phyloP scores from a whole-genome alignment of 2,329 filamentous ascomycete genomes.

The Ophiostoma populinum region DNA sequence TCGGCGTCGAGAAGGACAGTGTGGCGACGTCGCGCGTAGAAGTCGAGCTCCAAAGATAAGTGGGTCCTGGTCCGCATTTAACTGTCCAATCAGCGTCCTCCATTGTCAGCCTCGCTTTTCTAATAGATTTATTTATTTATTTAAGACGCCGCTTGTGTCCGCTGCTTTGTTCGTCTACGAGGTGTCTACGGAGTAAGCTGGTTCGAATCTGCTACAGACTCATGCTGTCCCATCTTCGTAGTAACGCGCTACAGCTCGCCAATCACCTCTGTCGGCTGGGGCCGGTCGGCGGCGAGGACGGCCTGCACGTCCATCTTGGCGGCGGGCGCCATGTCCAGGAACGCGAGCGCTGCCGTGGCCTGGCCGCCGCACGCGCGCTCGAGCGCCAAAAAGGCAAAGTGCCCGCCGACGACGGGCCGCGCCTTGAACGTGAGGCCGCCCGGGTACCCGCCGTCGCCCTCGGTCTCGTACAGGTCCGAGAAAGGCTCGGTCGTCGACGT shows the following conservation, averaged over 20 bases:
- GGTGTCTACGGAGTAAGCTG: too few species aligned
- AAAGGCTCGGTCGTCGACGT: conserved; percentile 60
- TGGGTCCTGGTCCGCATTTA: too few species aligned
- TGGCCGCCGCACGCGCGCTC: conserved; percentile 61
- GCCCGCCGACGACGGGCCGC: conserved; percentile 66
- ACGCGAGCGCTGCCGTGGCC: conserved; percentile 39
- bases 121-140: too few species aligned
- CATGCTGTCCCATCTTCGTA: too few species aligned
- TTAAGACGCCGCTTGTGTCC: too few species aligned
- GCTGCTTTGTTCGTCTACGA: too few species aligned
- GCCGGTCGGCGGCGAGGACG: conserved; percentile 4
- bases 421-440: conserved; percentile 62
- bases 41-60: too few species aligned
- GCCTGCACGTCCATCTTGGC: conserved; percentile 10
- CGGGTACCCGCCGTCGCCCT: conserved; percentile 58
- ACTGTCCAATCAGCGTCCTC: too few species aligned
- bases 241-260: neutral
- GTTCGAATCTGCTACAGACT: too few species aligned
- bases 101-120: too few species aligned
- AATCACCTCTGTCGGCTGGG: neutral
- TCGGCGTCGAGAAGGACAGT: too few species aligned
- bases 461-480: conserved; percentile 69
- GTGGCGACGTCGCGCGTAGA: too few species aligned
- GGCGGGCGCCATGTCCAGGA: conserved; percentile 23
- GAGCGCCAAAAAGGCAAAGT: conserved; percentile 73